A percentile compares a stretch with the other conserved stretches of the same genome.
Conservation (phyloP, 192 early-diverging fungal genomes). For the Chytriomyces confervae region DNA sequence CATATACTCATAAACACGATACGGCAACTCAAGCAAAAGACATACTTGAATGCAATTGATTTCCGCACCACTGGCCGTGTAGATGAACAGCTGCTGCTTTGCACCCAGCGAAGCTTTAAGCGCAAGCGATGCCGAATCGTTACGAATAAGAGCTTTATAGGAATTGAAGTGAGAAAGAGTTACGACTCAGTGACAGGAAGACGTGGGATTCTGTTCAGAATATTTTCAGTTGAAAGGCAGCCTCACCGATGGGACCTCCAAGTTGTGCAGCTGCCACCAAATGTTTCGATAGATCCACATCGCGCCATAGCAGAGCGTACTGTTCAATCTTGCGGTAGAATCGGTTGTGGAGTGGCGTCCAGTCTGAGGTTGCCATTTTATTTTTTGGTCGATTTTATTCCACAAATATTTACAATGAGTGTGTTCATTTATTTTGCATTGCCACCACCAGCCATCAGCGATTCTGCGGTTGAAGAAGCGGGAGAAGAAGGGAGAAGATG, state of each 20-base stretch:
- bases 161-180: not conserved
- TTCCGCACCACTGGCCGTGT: slow-evolving; percentile 82
- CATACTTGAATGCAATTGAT: slow-evolving; percentile 85
- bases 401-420: too few relatives aligned
- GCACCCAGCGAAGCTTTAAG: slow-evolving; percentile 3
- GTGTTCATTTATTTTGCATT: too few relatives aligned
- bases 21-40: not conserved
- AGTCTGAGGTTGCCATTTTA: not conserved
- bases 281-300: slow-evolving; percentile 73
- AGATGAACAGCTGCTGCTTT: slow-evolving; percentile 68
- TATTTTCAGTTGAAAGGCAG: not conserved
- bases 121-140: slow-evolving; percentile 58
- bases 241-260: slow-evolving; percentile 89
- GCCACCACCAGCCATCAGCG: too few relatives aligned
- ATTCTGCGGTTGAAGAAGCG: too few relatives aligned
- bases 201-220: not conserved
- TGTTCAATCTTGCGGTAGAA: slow-evolving; percentile 69
- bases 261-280: slow-evolving; percentile 84
- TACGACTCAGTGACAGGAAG: not conserved
- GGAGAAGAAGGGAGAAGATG: not conserved
- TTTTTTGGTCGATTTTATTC: too few relatives aligned
- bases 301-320: slow-evolving; percentile 89
- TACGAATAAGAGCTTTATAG: slow-evolving; percentile 81
- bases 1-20: not conserved
- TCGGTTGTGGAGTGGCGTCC: slow-evolving; percentile 19